Evolutionary conservation across 2,329 filamentous ascomycete genomes (phyloP), one percentile per base, ranked within the genome.

Genomic region (Claviceps paspali): DNA sequence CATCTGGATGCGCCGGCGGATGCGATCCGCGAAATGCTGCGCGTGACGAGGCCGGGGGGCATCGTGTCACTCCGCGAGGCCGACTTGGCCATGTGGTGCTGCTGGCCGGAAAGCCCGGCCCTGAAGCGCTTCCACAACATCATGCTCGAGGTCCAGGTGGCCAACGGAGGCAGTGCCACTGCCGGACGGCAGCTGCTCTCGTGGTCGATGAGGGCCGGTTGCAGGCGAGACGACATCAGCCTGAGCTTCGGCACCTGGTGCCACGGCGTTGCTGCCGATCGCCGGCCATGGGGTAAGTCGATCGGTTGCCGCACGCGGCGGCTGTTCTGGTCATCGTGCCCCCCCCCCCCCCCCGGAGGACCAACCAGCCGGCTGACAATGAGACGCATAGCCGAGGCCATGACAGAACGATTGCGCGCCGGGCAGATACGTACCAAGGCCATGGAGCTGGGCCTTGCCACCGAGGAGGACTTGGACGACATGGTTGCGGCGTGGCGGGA

Each of bases 21-120:
- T 2, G 59, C 61, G 1, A 41, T 65, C 27, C 38, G 40, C 6
- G 63, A 66, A 48, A 61, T 65, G 53, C 43, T 59, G 3, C 53
- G 64, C 1, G 59, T 67, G 5, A 52, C 63, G 2, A 62, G 56
- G 41, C 53, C 58, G 0, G 63, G 63, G 1, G 64, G 64, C 1
- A 42, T 63, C 2, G 43, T 67, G 1, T 59, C 71, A 4, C 36
- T 54, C 0, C 47, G 52, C 6, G 53, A 56, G 35, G 47, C 42
- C 10, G 53, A 54, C 21, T 45, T 54, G 47, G 41, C 43, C 2
- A 52, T 49, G 47, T 52, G 49, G 48, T 49, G 44, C 26, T 41
- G 50, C 18, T 56, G 49, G 47, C 53, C 53, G 2, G 48, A 53
- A 14, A 18, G 49, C 0, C 45, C 47, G 3, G 39, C 43, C 5